Evolutionary conservation across 148 eudicot species (phyloP), one percentile per base, ranked within the genome.

Genomic region (Amaranthus palmeri): DNA sequence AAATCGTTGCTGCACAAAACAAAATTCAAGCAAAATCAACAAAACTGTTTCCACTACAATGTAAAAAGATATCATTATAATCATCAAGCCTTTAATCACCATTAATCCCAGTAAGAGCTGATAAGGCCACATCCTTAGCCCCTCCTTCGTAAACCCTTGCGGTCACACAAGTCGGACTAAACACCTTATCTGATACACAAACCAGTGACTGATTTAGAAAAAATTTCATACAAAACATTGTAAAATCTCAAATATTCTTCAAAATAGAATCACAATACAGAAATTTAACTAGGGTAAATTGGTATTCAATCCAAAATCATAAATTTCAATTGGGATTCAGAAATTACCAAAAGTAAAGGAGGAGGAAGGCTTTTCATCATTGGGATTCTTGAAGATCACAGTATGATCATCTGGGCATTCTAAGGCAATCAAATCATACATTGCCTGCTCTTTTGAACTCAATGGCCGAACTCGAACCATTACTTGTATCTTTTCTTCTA

Each of bases 101-200:
- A 84, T 96, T 96, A 15, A 96, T 89, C 61, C 99, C 99, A 69
- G 86, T 86, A 7, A 92, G 71, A 82, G 96, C 99, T 77, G 99
- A 96, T 56, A 96, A 85, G 65, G 99, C 96, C 64, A 96, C 99
- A 81, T 90, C 97, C 82, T 87, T 90, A 10, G 99, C 97, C 54
- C 99, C 99, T 61, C 88, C 90, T 80, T 83, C 89, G 63, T 96
- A 96, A 70, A 96, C 96, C 72, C 72, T 90, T 25, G 75, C 75
- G 55, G 88, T 96, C 47, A 88, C 79, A 83, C 92, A 81, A 46
- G 73, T 61, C 47, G 90, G 87, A 72, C 84, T 90, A 78, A 96
- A 96, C 46, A 96, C 96, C 81, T 78, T 87, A 84, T 96, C 99
- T 96, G 90, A 44, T 10, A 65, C 76, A 83, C 61, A 44, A 4